A percentile compares a stretch with the other conserved stretches of the same genome.
Evolutionary conservation across 495 filamentous ascomycete species (phyloP).

Genomic region (Tuber umbilicatum): DNA sequence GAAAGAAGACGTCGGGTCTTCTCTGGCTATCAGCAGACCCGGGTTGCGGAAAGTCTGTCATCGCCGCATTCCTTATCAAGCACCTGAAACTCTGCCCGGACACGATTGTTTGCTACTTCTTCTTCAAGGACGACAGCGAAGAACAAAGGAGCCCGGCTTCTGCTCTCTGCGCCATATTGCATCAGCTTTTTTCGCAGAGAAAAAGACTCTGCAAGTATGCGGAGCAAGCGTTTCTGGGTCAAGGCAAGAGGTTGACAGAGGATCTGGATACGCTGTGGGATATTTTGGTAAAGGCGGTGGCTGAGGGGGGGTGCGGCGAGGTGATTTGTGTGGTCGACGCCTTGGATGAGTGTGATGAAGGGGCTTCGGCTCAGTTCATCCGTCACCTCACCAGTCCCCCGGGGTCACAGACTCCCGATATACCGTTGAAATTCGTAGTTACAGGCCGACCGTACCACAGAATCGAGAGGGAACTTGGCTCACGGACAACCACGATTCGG

Average conservation of each 20-base stretch:
- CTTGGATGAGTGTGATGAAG: too few species aligned
- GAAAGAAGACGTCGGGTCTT: too few species aligned
- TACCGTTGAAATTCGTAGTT: too few species aligned
- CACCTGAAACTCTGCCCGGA: conserved; percentile 32
- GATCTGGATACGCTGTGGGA: conserved; percentile 40
- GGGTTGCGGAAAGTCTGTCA: conserved; percentile 37
- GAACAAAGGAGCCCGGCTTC: conserved; percentile 17
- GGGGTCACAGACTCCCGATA: too few species aligned
- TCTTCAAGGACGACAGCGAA: conserved; percentile 14
- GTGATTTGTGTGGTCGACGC: too few species aligned
- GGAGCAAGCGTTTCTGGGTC: conserved; percentile 21
- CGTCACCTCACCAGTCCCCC: too few species aligned
- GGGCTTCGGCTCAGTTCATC: too few species aligned
- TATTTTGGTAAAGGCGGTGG: conserved; percentile 11
- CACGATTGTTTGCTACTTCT: conserved; percentile 39
- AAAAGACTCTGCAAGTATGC: conserved; percentile 37
- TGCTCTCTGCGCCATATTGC: conserved; percentile 44
- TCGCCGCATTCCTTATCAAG: conserved; percentile 43
- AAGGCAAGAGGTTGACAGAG: conserved; percentile 36
- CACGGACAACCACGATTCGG: too few species aligned
- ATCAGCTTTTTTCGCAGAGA: conserved; percentile 42
- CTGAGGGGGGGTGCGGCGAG: too few species aligned
- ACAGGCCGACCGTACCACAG: conserved; percentile 9
- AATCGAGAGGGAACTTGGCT: conserved; percentile 21
- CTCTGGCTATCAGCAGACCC: conserved; percentile 21